Conservation (phyloP, 176 grass and related monocot species). For the Leersia perrieri region DNA sequence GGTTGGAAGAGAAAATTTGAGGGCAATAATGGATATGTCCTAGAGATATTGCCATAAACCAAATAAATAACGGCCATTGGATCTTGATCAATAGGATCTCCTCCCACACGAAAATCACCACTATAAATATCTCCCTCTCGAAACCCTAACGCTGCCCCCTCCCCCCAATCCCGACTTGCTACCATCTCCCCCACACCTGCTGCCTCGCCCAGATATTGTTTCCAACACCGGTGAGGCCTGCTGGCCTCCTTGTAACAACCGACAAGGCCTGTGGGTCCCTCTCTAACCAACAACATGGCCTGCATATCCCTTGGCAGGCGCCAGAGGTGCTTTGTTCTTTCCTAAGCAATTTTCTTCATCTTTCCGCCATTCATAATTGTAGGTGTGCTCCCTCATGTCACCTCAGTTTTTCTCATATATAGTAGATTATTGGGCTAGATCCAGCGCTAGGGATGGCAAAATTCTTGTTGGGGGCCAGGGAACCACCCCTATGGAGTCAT, state of each 20-base stretch:
- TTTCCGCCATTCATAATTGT: not conserved
- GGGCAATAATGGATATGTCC: not conserved
- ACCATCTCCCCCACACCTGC: no score
- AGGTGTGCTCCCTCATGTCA: not conserved
- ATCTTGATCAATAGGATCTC: not conserved
- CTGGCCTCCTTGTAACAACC: not conserved
- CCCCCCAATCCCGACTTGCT: no score
- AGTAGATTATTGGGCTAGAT: not conserved
- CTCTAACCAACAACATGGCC: no score
- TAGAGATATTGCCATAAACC: not conserved
- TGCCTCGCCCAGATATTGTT: no score
- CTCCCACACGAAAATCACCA: not conserved
- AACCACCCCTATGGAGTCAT: no score
- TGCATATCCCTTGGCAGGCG: no score
- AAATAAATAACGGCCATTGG: not conserved
- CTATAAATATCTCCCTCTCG: not conserved
- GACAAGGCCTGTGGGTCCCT: not conserved
- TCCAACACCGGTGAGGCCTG: not conserved
- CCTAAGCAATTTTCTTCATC: not conserved
- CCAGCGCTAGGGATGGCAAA: no score
- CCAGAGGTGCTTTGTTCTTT: no score
- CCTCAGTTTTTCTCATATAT: not conserved
- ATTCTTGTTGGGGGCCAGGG: no score
- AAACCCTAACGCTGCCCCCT: not conserved
- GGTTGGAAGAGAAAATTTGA: not conserved